These are phyloP conservation scores for Xanthoconium separans DNA, from an alignment of 1,284 basidiomycete species.

Conservation along the genomic window DNA sequence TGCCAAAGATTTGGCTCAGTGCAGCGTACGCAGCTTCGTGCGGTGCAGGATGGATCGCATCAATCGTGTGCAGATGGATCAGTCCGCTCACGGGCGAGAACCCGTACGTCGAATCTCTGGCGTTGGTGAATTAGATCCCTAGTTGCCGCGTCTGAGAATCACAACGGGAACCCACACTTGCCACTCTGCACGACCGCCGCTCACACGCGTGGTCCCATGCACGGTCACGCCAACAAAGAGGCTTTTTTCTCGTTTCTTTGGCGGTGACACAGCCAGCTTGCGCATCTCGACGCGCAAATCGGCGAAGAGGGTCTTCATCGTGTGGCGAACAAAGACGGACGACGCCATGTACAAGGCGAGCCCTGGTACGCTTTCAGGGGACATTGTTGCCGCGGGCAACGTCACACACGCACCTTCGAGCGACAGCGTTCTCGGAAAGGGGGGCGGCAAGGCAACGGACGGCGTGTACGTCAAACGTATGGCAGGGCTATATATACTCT, in stretches of 20 bases:
- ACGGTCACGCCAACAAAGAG: conserved; percentile 56
- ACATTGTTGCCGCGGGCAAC: background rate
- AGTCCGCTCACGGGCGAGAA: conserved; percentile 67
- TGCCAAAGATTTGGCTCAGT: conserved; percentile 48
- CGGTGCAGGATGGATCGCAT: conserved; percentile 73
- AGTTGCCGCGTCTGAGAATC: background rate
- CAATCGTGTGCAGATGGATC: conserved; percentile 60
- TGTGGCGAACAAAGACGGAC: conserved; percentile 66
- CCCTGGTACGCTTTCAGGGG: conserved; percentile 41
- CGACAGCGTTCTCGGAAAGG: conserved; percentile 64
- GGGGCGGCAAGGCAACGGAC: conserved; percentile 59
- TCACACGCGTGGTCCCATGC: conserved; percentile 57
- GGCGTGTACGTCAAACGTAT: conserved; percentile 63
- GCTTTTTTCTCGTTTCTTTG: conserved; percentile 45
- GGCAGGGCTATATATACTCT: conserved; percentile 55
- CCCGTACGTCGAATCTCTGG: conserved; percentile 69
- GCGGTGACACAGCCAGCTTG: conserved; percentile 40
- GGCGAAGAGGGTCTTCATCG: conserved; percentile 70
- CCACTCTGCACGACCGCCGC: conserved; percentile 60
- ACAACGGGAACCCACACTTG: conserved; percentile 56
- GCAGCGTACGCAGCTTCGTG: conserved; percentile 68
- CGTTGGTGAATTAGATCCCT: conserved; percentile 3
- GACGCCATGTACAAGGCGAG: conserved; percentile 69
- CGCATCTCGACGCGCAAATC: conserved; percentile 57
- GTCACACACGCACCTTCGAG: conserved; percentile 64